Evolutionary conservation across 2,329 filamentous ascomycete genomes (phyloP), one percentile per base, ranked within the genome.

Genomic region (Dothiorella sarmentorum): DNA sequence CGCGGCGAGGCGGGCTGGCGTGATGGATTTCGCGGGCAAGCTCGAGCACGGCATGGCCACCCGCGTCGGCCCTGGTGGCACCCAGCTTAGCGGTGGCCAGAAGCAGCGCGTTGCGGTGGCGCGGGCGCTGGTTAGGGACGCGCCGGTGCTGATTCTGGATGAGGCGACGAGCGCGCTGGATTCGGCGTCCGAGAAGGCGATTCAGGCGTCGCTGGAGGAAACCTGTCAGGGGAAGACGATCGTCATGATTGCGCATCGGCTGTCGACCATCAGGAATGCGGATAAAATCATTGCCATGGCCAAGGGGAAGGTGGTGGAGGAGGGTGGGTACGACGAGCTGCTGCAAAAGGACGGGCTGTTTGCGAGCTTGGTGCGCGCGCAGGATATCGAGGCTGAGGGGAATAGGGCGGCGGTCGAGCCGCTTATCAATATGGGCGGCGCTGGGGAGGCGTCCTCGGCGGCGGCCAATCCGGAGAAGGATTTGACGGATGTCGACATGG

Each of bases 111-210:
- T 87, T 53, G 82, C 82, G 6, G 74, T 87, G 5, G 83, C 84
- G 1, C 75, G 83, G 18, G 72, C 73, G 3, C 71, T 87, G 10
- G 78, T 86, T 31, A 75, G 79, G 2, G 76, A 85, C 47, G 83
- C 83, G 2, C 75, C 75, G 49, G 79, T 87, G 9, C 72, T 86
- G 3, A 75, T 87, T 7, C 72, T 86, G 2, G 85, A 87, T 42
- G 84, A 87, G 65, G 83, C 84, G 2, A 87, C 84, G 1, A 79
- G 82, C 0, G 78, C 84, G 1, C 74, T 87, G 0, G 84, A 87
- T 65, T 83, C 82, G 10, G 76, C 76, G 2, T 83, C 78, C 47
- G 84, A 86, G 65, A 75, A 74, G 38, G 75, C 78, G 4, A 84
- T 86, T 43, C 80, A 84, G 64, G 63, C 61, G 35, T 70, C 72